Evolutionary conservation across 139 green algal genomes (phyloP).

Genomic region (Chlamydomonas incerta): DNA sequence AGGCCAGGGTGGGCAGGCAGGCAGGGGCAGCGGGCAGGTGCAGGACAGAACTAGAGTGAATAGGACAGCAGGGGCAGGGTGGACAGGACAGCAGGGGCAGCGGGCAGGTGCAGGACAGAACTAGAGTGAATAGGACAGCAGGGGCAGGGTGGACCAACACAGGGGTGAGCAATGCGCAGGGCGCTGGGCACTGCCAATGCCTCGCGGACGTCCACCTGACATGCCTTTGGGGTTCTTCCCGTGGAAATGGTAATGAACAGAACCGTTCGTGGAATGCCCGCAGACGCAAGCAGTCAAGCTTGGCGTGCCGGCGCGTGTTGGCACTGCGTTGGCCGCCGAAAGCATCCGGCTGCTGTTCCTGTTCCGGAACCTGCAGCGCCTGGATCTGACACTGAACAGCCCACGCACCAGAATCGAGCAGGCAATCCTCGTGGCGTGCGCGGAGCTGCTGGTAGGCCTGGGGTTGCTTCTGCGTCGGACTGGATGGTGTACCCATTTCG

Average conservation of each 20-base stretch:
- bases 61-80: too few species aligned
- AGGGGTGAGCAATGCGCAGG: too few species aligned
- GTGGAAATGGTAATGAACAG: too few species aligned
- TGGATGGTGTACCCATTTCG: too few species aligned
- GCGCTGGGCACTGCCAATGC: too few species aligned
- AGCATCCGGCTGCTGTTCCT: conserved; percentile 23
- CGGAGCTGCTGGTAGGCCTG: conserved; percentile 17
- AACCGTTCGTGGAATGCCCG: too few species aligned
- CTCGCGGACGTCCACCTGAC: too few species aligned
- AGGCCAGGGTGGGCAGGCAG: not conserved
- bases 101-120: not conserved
- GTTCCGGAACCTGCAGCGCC: not conserved
- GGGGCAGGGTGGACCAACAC: too few species aligned
- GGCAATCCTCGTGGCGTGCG: conserved; percentile 10
- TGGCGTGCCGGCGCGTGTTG: not conserved
- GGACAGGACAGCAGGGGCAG: not conserved
- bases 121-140: too few species aligned
- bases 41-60: not conserved
- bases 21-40: not conserved
- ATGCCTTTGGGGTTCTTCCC: too few species aligned
- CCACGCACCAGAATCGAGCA: not conserved
- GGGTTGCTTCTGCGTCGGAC: not conserved
- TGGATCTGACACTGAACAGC: conserved; percentile 9
- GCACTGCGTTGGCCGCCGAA: not conserved
- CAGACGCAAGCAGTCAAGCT: not conserved